Base-by-base conservation (phyloP, 257 asterid genomes). In the Cordia subcordata region DNA sequence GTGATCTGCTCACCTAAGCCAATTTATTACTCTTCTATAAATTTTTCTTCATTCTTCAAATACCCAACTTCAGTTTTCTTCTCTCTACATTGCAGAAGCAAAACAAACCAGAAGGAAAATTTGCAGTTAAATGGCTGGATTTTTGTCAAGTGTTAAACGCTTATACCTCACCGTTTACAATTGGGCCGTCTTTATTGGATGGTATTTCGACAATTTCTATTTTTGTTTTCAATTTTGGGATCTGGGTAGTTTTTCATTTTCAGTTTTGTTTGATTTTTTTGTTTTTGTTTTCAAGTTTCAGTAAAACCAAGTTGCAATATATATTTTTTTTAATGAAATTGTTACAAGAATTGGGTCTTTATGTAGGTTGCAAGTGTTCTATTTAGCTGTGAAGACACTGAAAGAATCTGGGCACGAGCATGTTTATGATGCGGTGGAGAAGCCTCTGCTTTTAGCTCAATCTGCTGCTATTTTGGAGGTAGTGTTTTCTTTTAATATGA, bases 391-490 rank as follows among this genome's bases (percentile, higher is more conserved):
- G 77, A 77, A 68, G 42, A 68, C 96, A 10, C 78, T 86, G 64
- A 62, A 5, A 16, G 70, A 83, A 13, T 84, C 94, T 35, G 94
- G 95, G 61, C 79, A 77, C 75, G 61, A 74, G 63, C 77, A 84
- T 75, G 95, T 93, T 56, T 93, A 86, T 80, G 76, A 82, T 56
- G 86, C 96, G 60, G 82, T 86, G 37, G 85, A 85, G 57, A 86
- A 77, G 67, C 99, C 97, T 62, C 80, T 93, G 42, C 75, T 85
- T 68, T 79, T 79, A 66, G 93, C 97, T 19, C 99, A 92, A 65
- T 75, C 97, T 44, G 94, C 96, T 50, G 95, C 99, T 16, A 61
- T 84, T 14, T 75, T 92, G 71, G 99, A 89, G 74, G 83, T 78
- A 58, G 37, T 13, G 11, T 44, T 13, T 27, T n/a, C n/a, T n/a